These are phyloP conservation scores for Sugiyamaella grinbergsii DNA, from an alignment of 1,139 yeast genomes.

Conservation along the genomic window DNA sequence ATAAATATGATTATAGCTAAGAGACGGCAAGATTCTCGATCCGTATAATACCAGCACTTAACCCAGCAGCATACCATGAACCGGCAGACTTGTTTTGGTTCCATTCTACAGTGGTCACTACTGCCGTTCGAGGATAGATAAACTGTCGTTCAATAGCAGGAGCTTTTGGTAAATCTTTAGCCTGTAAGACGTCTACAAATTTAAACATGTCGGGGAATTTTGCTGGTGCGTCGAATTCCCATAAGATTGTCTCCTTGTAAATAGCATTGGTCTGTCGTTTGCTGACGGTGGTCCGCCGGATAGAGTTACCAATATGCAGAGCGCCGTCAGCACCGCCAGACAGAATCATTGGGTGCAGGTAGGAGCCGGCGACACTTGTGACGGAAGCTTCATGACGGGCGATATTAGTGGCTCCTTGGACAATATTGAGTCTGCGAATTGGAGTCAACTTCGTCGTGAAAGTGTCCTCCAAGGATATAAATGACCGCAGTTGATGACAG, in stretches of 20 bases:
- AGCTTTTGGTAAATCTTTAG: constrained; percentile 32
- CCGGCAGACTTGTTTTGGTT: constrained; percentile 54
- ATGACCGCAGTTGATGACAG: constrained; percentile 45
- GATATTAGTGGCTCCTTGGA: constrained; percentile 41
- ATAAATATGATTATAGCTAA: not conserved
- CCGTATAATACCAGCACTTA: constrained; percentile 65
- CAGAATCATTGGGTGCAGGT: constrained; percentile 61
- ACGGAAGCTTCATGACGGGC: constrained; percentile 47
- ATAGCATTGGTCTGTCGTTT: constrained; percentile 43
- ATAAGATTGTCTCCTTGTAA: constrained; percentile 35
- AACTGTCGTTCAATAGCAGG: constrained; percentile 30
- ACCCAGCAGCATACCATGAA: constrained; percentile 67
- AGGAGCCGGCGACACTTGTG: constrained; percentile 47
- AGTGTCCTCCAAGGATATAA: constrained; percentile 48
- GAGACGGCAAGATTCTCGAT: constrained; percentile 50
- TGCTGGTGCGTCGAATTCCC: constrained; percentile 32
- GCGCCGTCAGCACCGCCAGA: constrained; percentile 68
- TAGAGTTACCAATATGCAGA: constrained; percentile 47
- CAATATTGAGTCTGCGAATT: constrained; percentile 41
- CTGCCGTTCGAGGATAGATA: constrained; percentile 55
- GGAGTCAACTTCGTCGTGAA: constrained; percentile 44
- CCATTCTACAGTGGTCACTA: constrained; percentile 63
- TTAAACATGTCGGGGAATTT: constrained; percentile 42
- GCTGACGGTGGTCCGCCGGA: constrained; percentile 48
- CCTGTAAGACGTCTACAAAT: constrained; percentile 37